Evolutionary conservation across 2,329 filamentous ascomycete genomes (phyloP), one percentile per base, ranked within the genome.

Genomic region (Knufia fluminis): DNA sequence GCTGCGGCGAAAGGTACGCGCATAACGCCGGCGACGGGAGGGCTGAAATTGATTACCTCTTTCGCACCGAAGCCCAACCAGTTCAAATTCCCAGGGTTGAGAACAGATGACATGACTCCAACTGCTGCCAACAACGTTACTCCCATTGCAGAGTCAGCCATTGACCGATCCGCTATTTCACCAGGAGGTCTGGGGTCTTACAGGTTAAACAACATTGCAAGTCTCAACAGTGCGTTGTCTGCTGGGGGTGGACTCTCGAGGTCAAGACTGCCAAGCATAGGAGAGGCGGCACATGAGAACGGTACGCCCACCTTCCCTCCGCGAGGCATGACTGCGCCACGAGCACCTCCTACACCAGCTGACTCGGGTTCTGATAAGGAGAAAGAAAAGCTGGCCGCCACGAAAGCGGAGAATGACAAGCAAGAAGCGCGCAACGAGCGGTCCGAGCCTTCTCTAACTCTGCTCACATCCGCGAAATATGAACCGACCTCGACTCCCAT

Each of bases 31-130:
- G 94, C 94, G 69, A 83, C 84, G 23, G 86, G 88, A 8, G 81
- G 91, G 0, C 72, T 97, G 52, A 95, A 94, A 65, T 77, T 97
- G 1, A 94, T 97, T 60, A 97, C 92, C 0, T 83, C 85, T 0
- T 97, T 98, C 60, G 85, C 81, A 19, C 50, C 60, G 4, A 63
- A 68, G 28, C 55, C 62, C 0, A 66, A 61, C 33, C 59, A 65
- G 3, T 79, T 82, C 47, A 81, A 79, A 66, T 81, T 86, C 67
- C 79, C 74, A 16, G 72, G 75, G 2, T 59, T 74, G 23, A 72
- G 68, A 35, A 70, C 71, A 3, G 76, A 77, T 48, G 76, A 77
- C 51, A 70, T 71, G 31, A 95, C 89, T 0, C 89, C 89, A 0
- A 84, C 89, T 56, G 85, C 85, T 51, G 70, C 67, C 8, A 82